Base-by-base conservation (phyloP, 31 red algal genomes). In the Asparagopsis taxiformis region DNA sequence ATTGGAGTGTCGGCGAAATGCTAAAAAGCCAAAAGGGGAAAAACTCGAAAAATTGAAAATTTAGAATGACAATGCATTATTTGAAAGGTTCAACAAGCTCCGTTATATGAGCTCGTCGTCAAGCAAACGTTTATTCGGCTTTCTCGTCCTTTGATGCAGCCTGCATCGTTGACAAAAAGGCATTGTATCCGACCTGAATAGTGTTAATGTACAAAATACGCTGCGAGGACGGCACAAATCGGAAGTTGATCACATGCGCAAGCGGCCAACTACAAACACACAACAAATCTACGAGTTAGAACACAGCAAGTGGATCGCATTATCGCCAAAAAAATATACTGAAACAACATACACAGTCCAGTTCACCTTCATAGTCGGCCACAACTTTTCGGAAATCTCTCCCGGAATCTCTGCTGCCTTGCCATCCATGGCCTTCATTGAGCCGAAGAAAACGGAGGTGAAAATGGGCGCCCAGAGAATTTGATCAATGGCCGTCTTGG, bases 201-300 rank as follows among this genome's bases (percentile, higher is more conserved):
- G 89, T 89, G 79, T 98, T 98, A 69, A 98, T 98, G 73, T 98
- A 98, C 34, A 98, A 64, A 77, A 98, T 91, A 13, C 95, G 89
- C 75, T 98, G 95, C 21, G 85, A 91, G 2, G 95, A 93, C 17
- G 95, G 95, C 49, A 98, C 83, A 55, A 98, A 98, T 9, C 85
- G 75, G 71, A 98, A 98, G 70, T 98, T 98, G 65, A 98, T 88
- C 9, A 98, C n/a, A 72, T 98, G 95, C 0, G 95, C 95, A 66
- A 87, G 8, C 6, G 94, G 91, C 82, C 77, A 83, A 13, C 66
- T 83, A 41, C 24, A 57, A n/a, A n/a, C n/a, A n/a, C n/a, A n/a
- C n/a, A n/a, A n/a, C n/a, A n/a, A n/a, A n/a, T n/a, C n/a, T n/a
- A n/a, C n/a, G n/a, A n/a, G n/a, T n/a, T n/a, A n/a, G n/a, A n/a